Evolutionary conservation across 495 filamentous ascomycete genomes (phyloP).

Genomic region (Durotheca rogersii): DNA sequence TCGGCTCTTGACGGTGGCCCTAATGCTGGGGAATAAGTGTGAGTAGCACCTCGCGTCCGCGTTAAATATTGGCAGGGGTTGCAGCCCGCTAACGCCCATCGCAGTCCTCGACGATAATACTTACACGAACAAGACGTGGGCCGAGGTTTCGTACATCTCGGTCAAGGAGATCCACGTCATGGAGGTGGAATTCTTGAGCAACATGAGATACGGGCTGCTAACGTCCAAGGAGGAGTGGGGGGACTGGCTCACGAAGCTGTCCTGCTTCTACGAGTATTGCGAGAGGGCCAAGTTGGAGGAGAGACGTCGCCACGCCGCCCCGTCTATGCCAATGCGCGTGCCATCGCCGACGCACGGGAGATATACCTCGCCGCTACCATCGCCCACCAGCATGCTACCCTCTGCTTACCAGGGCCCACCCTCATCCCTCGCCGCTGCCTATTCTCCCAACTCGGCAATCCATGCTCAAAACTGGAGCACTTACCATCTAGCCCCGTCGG

Average conservation of each 20-base stretch:
- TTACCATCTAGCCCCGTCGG: slow-evolving; percentile 41
- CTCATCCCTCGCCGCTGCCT: slow-evolving; percentile 30
- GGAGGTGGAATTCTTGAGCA: slow-evolving; percentile 99
- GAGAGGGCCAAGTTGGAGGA: slow-evolving; percentile 56
- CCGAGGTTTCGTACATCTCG: slow-evolving; percentile 92
- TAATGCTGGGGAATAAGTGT: slow-evolving; percentile 99
- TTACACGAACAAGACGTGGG: slow-evolving; percentile 99
- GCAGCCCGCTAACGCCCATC: slow-evolving; percentile 14
- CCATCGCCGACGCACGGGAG: slow-evolving; percentile 39
- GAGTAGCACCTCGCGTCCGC: slow-evolving; percentile 32
- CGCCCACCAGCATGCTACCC: slow-evolving; percentile 47
- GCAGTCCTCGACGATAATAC: slow-evolving; percentile 95
- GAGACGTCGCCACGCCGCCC: slow-evolving; percentile 33
- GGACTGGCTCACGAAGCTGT: slow-evolving; percentile 78
- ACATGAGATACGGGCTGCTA: slow-evolving; percentile 92
- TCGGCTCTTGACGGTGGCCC: slow-evolving; percentile 87
- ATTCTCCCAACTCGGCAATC: slow-evolving; percentile 35
- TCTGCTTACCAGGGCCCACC: slow-evolving; percentile 34
- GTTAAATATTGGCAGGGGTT: not conserved
- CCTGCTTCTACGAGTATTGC: slow-evolving; percentile 77
- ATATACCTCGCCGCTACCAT: slow-evolving; percentile 47
- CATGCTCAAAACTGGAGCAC: slow-evolving; percentile 36
- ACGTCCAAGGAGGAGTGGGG: slow-evolving; percentile 82
- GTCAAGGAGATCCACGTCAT: slow-evolving; percentile 97
- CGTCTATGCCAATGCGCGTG: slow-evolving; percentile 39